A percentile compares a stretch with the other conserved stretches of the same genome.
Evolutionary conservation across 2,329 filamentous ascomycete species (phyloP).

Genomic region (Aspergillus sp.): DNA sequence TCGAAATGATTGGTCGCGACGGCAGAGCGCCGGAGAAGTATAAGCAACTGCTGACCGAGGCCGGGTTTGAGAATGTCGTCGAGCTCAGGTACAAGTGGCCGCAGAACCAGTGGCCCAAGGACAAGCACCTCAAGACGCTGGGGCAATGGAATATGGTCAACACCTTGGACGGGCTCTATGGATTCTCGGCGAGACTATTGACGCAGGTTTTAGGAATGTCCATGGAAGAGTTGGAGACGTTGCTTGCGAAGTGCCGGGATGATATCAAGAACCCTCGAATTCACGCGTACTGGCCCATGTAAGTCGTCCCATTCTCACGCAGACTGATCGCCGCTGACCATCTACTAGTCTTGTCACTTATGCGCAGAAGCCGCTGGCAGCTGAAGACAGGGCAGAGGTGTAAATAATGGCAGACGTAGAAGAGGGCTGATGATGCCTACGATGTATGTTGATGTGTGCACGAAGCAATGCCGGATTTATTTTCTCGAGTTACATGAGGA

Average conservation of each 20-base stretch:
- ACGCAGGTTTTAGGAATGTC: slow-evolving; percentile 14
- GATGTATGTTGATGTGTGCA: background rate
- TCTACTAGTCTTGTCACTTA: slow-evolving; percentile 5
- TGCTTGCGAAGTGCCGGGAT: slow-evolving; percentile 4
- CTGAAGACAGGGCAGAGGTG: background rate
- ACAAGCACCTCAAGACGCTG: slow-evolving; percentile 32
- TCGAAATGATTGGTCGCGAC: slow-evolving; percentile 21
- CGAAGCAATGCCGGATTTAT: background rate
- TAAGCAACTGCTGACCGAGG: slow-evolving; percentile 24
- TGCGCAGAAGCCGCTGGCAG: slow-evolving; percentile 1
- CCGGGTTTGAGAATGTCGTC: slow-evolving; percentile 32
- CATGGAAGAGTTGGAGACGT: background rate
- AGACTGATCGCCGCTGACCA: background rate
- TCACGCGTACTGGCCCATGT: slow-evolving; percentile 14
- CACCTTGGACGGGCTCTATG: slow-evolving; percentile 8
- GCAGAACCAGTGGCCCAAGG: slow-evolving; percentile 37
- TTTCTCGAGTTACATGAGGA: background rate
- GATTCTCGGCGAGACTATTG: background rate
- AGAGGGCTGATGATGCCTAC: background rate
- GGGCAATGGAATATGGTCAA: slow-evolving; percentile 22
- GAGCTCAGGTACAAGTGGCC: slow-evolving; percentile 29
- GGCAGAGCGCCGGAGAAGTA: slow-evolving; percentile 23
- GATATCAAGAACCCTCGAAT: slow-evolving; percentile 3
- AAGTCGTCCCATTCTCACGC: background rate
- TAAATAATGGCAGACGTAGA: background rate